Evolutionary conservation across 2,329 filamentous ascomycete genomes (phyloP).

Genomic region (Hypocreales sp.): DNA sequence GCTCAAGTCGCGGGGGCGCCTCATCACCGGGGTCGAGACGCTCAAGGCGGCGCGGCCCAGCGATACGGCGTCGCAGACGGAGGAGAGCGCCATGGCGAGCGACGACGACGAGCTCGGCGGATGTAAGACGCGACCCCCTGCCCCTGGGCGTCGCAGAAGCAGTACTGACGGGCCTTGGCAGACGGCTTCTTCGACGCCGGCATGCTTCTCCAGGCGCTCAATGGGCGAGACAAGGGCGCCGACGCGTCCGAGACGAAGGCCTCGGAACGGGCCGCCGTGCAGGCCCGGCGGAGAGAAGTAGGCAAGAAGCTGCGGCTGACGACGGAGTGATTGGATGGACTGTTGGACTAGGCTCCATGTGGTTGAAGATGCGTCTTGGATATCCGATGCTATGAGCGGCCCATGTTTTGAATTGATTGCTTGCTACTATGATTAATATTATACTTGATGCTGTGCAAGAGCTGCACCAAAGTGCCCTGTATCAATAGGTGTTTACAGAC

Average conservation of each 20-base stretch:
- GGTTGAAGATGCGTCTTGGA: too few species aligned
- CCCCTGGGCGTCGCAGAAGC: too few species aligned
- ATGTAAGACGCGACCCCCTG: too few species aligned
- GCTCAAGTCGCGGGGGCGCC: slow-evolving; percentile 56
- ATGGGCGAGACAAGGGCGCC: slow-evolving; percentile 45
- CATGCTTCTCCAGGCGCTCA: slow-evolving; percentile 80
- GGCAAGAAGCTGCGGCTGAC: slow-evolving; percentile 51
- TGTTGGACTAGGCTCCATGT: too few species aligned
- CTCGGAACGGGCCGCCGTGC: slow-evolving; percentile 43
- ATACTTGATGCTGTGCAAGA: too few species aligned
- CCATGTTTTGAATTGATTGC: too few species aligned
- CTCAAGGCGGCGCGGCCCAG: slow-evolving; percentile 22
- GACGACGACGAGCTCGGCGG: slow-evolving; percentile 85
- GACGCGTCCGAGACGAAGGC: slow-evolving; percentile 35
- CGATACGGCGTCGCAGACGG: slow-evolving; percentile 44
- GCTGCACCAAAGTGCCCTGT: too few species aligned
- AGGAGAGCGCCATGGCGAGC: slow-evolving; percentile 56
- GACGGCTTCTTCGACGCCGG: slow-evolving; percentile 97
- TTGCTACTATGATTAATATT: too few species aligned
- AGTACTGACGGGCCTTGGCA: too few species aligned
- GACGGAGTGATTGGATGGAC: slow-evolving; percentile 9
- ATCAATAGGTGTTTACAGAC: too few species aligned
- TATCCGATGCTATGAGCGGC: too few species aligned
- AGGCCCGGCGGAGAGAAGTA: slow-evolving; percentile 47
- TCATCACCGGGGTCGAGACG: slow-evolving; percentile 45